A percentile compares a stretch with the other conserved stretches of the same genome.
phyloP scores from a whole-genome alignment of 257 asterid genomes.

The Jaltomata sinuosa region DNA sequence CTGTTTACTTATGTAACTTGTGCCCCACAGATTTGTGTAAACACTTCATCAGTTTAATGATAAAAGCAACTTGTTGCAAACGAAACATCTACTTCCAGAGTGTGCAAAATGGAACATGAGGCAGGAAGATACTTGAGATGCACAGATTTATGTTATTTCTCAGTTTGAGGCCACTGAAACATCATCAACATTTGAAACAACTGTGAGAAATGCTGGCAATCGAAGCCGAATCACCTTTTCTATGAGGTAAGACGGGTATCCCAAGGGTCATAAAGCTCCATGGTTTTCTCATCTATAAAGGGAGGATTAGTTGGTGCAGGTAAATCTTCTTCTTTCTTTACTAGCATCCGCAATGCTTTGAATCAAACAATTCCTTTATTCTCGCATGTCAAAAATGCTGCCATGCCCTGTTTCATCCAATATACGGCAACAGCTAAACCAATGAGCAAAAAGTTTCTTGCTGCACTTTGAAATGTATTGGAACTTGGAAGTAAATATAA shows the following conservation, averaged over 20 bases:
- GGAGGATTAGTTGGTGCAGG: conserved; percentile 72
- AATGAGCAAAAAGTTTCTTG: not conserved
- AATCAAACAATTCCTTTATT: conserved; percentile 46
- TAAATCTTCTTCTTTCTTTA: conserved; percentile 39
- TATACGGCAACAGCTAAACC: not conserved
- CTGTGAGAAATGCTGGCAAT: conserved; percentile 49
- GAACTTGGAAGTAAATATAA: not conserved
- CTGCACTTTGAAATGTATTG: not conserved
- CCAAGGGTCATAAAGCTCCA: conserved; percentile 33
- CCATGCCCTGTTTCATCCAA: conserved; percentile 44
- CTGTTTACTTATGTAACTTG: not conserved
- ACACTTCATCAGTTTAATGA: not conserved
- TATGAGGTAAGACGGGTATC: conserved; percentile 6
- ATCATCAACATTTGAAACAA: conserved; percentile 48
- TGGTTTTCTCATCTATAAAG: conserved; percentile 46
- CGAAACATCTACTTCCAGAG: not conserved
- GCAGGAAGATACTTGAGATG: not conserved
- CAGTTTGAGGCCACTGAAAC: not conserved
- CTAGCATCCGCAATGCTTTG: conserved; percentile 54
- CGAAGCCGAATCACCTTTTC: conserved; percentile 20
- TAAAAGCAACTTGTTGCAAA: not conserved
- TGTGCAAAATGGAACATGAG: not conserved
- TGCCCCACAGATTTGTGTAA: not conserved
- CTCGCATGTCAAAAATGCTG: conserved; percentile 41
- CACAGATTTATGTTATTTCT: not conserved